Percentiles rank a stretch among this genome's conserved stretches.
Evolutionary conservation across 2,329 filamentous ascomycete genomes (phyloP).

Genomic region (Talaromyces rugulosus): DNA sequence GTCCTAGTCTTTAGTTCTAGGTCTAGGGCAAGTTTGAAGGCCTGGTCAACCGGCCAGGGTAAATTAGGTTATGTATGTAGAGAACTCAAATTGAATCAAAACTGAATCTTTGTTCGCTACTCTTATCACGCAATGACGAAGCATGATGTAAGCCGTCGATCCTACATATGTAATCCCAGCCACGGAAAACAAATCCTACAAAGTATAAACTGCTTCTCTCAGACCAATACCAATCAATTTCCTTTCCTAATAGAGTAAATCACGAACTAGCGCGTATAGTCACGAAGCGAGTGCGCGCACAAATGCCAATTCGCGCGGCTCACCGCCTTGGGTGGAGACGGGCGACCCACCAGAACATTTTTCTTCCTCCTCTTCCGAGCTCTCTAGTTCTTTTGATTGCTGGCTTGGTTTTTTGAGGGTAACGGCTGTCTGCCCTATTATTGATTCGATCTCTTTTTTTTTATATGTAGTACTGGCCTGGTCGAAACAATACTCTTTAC

Average conservation of each 20-base stretch:
- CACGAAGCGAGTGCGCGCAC: conserved; percentile 6
- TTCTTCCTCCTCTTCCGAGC: conserved; percentile 4
- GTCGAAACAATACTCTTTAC: background rate
- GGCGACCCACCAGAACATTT: conserved; percentile 9
- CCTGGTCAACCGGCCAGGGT: background rate
- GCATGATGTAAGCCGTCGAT: background rate
- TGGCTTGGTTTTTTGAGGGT: too few relatives aligned
- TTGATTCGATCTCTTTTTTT: background rate
- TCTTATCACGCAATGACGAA: background rate
- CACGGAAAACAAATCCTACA: background rate
- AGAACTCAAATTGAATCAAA: background rate
- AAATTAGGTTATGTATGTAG: background rate
- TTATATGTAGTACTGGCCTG: background rate
- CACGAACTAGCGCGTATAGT: background rate
- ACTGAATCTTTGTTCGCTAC: background rate
- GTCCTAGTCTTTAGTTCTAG: background rate
- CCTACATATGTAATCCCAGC: background rate
- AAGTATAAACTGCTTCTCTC: background rate
- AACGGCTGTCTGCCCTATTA: conserved; percentile 2
- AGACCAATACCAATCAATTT: background rate
- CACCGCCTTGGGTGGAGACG: conserved; percentile 1
- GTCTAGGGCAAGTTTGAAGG: background rate
- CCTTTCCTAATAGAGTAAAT: background rate
- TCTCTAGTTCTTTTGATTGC: background rate
- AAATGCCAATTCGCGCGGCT: conserved; percentile 5